These are phyloP conservation scores for Filobasidium uniguttulatum DNA, from an alignment of 1,284 basidiomycete species.

Conservation along the genomic window DNA sequence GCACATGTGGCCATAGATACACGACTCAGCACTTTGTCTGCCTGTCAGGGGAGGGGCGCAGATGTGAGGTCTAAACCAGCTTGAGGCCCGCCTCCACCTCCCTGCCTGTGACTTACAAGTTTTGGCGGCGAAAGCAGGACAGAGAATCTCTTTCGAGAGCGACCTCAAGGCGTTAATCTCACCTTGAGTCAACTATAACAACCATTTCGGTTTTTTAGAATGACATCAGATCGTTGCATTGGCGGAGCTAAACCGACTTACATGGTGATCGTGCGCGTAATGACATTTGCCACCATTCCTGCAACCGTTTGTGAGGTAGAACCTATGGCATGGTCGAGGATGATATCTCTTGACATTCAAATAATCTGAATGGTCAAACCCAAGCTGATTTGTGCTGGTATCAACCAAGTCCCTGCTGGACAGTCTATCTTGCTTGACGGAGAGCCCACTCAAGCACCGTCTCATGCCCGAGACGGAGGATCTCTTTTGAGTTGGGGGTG, in stretches of 20 bases:
- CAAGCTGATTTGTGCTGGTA: neutral
- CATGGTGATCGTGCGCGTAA: conserved; percentile 12
- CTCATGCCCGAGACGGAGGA: too few relatives aligned
- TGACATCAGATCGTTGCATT: neutral
- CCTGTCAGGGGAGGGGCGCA: neutral
- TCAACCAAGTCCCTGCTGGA: neutral
- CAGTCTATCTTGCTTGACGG: neutral
- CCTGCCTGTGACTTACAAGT: conserved; percentile 4
- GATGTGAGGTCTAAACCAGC: too few relatives aligned
- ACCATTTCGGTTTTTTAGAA: neutral
- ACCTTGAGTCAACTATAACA: conserved; percentile 1
- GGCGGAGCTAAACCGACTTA: neutral
- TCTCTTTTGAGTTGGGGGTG: neutral
- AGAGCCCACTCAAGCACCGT: too few relatives aligned
- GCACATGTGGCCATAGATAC: conserved; percentile 8
- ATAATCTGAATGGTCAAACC: neutral
- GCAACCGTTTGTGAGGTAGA: conserved; percentile 7
- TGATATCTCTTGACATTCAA: conserved; percentile 10
- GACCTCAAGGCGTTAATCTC: conserved; percentile 6
- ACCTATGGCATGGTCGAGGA: conserved; percentile 10
- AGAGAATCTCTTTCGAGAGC: conserved; percentile 11
- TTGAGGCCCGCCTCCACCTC: too few relatives aligned
- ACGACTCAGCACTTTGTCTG: conserved; percentile 1
- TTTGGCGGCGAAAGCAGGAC: conserved; percentile 3
- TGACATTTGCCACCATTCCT: conserved; percentile 4